Percentiles rank a stretch among this genome's conserved stretches.
These are phyloP conservation scores for Sporopachydermia lactativora DNA, from an alignment of 805 yeast genomes.

Conservation along the genomic window DNA sequence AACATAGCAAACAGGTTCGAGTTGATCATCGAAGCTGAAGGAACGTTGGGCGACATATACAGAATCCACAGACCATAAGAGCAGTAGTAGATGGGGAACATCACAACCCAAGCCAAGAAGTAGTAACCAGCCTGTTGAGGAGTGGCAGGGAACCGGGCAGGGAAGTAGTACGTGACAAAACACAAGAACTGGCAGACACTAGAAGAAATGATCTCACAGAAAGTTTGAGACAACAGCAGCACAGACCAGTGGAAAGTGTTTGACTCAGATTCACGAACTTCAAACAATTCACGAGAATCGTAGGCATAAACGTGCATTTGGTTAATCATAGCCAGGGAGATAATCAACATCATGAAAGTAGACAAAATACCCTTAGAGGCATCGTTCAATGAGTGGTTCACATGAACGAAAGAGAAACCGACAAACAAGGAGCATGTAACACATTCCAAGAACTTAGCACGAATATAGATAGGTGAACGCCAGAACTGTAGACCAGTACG, in stretches of 20 bases:
- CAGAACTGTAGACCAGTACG: slow-evolving; percentile 30
- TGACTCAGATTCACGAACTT: slow-evolving; percentile 29
- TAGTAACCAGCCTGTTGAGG: slow-evolving; percentile 21
- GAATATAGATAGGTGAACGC: slow-evolving; percentile 34
- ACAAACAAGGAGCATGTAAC: slow-evolving; percentile 31
- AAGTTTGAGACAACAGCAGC: slow-evolving; percentile 25
- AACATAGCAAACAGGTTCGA: slow-evolving; percentile 21
- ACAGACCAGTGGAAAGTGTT: slow-evolving; percentile 30
- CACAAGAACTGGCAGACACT: slow-evolving; percentile 27
- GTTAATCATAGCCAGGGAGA: slow-evolving; percentile 24
- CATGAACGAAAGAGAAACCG: slow-evolving; percentile 34
- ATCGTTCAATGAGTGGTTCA: slow-evolving; percentile 24
- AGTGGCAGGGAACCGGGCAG: slow-evolving; percentile 23
- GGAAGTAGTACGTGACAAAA: slow-evolving; percentile 35
- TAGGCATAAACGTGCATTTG: slow-evolving; percentile 17
- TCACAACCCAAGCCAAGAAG: slow-evolving; percentile 16
- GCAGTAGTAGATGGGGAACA: slow-evolving; percentile 19
- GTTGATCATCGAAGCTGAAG: slow-evolving; percentile 27
- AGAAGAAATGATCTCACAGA: slow-evolving; percentile 35
- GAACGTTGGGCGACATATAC: slow-evolving; percentile 29
- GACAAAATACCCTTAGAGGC: slow-evolving; percentile 34
- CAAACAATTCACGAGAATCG: slow-evolving; percentile 28
- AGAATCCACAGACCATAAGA: slow-evolving; percentile 26
- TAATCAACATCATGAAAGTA: slow-evolving; percentile 30
- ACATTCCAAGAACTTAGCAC: slow-evolving; percentile 32